phyloP scores from a whole-genome alignment of 306 rosid genomes.

The Chamaecrista fasciculata region DNA sequence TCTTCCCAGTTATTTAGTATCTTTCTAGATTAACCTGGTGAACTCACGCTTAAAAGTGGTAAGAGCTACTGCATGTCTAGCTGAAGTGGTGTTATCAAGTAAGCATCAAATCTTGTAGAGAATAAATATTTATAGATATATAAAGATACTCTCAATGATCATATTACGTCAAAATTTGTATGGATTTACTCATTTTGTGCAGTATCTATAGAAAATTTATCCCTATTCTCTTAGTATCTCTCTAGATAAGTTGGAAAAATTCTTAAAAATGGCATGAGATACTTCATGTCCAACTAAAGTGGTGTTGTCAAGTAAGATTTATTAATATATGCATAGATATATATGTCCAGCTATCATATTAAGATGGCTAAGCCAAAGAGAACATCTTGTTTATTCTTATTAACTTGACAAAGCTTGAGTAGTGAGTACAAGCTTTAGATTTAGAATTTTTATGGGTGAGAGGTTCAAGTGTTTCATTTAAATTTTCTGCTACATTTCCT shows the following conservation, averaged over 20 bases:
- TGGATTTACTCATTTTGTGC: too few species aligned
- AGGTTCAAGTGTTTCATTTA: not conserved
- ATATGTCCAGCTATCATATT: conserved; percentile 13
- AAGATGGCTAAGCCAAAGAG: conserved; percentile 19
- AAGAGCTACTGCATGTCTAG: not conserved
- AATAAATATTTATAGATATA: not conserved
- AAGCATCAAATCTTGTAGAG: not conserved
- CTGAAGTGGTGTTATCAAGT: not conserved
- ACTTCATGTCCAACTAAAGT: not conserved
- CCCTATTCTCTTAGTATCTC: not conserved
- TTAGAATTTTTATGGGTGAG: not conserved
- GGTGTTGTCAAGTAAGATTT: not conserved
- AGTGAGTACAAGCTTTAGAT: conserved; percentile 1
- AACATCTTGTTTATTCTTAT: not conserved
- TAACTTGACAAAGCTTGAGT: conserved; percentile 1
- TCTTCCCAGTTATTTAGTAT: not conserved
- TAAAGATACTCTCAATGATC: too few species aligned
- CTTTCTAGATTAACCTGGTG: not conserved
- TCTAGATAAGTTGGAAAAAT: not conserved
- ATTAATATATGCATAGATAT: not conserved
- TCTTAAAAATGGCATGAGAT: not conserved
- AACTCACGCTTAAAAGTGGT: not conserved
- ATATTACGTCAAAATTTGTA: too few species aligned
- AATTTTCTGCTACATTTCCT: not conserved
- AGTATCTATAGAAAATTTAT: too few species aligned